Percentiles rank a stretch among this genome's conserved stretches.
Evolutionary conservation across 2,329 filamentous ascomycete species (phyloP).

Genomic region (Geosmithia putterillii): DNA sequence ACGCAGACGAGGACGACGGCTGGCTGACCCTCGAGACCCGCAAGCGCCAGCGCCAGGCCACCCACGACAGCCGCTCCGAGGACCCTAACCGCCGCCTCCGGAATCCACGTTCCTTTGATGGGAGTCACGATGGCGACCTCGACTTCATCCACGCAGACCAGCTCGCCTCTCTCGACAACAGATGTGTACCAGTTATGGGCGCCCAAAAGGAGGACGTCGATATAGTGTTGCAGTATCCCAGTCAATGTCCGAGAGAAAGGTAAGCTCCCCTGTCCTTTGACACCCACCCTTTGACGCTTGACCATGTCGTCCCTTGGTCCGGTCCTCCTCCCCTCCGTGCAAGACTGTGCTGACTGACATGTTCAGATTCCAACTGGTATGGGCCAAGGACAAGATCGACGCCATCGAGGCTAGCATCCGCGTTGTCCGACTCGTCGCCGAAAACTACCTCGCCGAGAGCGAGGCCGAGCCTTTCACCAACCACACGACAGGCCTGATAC

Average conservation of each 20-base stretch:
- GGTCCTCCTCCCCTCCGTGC: neutral
- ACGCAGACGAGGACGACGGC: constrained; percentile 39
- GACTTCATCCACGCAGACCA: constrained; percentile 46
- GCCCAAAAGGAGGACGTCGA: constrained; percentile 38
- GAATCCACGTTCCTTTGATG: constrained; percentile 32
- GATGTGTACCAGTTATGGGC: constrained; percentile 37
- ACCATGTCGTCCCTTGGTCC: neutral
- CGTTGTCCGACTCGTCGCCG: constrained; percentile 56
- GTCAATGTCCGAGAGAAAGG: constrained; percentile 55
- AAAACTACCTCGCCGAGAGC: constrained; percentile 65
- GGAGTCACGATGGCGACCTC: constrained; percentile 22
- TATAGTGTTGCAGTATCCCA: constrained; percentile 76
- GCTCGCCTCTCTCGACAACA: constrained; percentile 37
- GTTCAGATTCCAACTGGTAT: constrained; percentile 48
- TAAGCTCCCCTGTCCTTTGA: constrained; percentile 19
- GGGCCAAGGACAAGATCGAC: constrained; percentile 68
- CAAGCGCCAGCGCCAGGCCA: constrained; percentile 33
- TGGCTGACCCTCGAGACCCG: constrained; percentile 35
- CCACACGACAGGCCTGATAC: constrained; percentile 60
- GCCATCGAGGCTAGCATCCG: constrained; percentile 62
- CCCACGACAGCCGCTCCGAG: constrained; percentile 24
- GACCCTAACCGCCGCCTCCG: constrained; percentile 35
- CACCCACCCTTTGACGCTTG: neutral
- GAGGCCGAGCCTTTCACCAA: constrained; percentile 58
- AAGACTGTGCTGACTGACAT: constrained; percentile 8